Evolutionary conservation across 352 stramenopile species (phyloP), one percentile per base, ranked within the genome.

Genomic region (Phytophthora vignae): DNA sequence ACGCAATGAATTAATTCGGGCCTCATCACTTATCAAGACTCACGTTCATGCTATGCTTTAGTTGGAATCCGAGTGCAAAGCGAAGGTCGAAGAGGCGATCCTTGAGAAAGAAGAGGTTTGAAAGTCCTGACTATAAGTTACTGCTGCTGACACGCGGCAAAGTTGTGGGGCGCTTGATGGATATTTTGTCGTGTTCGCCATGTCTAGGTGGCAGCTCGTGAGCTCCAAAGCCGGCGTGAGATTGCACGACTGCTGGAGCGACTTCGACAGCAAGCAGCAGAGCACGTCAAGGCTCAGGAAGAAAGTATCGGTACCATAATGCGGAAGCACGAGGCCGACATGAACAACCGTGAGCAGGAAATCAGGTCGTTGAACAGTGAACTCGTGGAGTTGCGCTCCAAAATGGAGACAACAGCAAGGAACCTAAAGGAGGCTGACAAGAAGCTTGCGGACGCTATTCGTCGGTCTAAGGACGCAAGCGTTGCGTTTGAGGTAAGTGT

Each of bases 31-130:
- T 27, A 27, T 27, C 25, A 27, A 1, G n/a, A 27, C 25, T 27
- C 25, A 27, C 25, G 25, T 27, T 27, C 25, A 27, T 27, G 25
- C 25, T 27, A 27, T 27, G 25, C 25, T 27, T 27, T 57, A 94
- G 87, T 77, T 96, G 29, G 88, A 93, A 60, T 75, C 77, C 4
- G 79, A 93, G 31, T 92, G 85, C 66, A 92, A 94, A 60, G 63
- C 69, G 1, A 88, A 89, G 54, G 77, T 92, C 9, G 85, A 94
- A 73, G 85, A 90, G 56, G 74, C 84, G 1, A 73, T 91, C 19
- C 64, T 96, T 12, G 85, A 96, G 53, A 93, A 91, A 62, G 88
- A 96, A 65, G 84, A 93, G 77, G 82, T 93, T 73, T 27, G 25
- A 27, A 27, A 27, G 25, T 27, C 25, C 25, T 27, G 25, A 27